phyloP scores from a whole-genome alignment of 2,329 filamentous ascomycete species.

The Fusarium marasasianum region DNA sequence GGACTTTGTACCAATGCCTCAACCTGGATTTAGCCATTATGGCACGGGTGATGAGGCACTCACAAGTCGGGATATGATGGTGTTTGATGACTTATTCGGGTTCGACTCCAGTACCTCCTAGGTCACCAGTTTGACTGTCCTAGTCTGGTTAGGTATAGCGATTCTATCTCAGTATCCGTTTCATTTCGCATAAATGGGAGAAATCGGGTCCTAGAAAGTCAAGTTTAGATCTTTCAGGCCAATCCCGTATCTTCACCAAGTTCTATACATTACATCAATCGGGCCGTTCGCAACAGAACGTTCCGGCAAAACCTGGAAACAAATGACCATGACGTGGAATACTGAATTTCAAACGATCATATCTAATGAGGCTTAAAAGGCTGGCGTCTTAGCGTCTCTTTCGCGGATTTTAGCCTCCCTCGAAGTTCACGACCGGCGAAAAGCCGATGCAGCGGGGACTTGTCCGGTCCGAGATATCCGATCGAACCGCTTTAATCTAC shows the following conservation, averaged over 20 bases:
- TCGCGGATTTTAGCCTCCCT: not conserved
- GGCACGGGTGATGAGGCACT: not conserved
- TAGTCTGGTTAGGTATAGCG: no score
- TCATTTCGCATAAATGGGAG: not conserved
- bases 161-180: accelerated
- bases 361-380: not conserved
- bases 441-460: not conserved
- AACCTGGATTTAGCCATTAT: not conserved
- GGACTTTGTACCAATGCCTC: accelerated
- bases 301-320: not conserved
- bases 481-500: not conserved
- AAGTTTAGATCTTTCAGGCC: accelerated
- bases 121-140: accelerated
- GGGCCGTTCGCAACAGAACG: not conserved
- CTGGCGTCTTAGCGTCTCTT: not conserved
- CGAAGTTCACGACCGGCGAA: not conserved
- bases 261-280: not conserved
- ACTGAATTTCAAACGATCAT: not conserved
- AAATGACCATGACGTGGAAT: not conserved
- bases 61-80: not conserved
- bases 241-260: not conserved
- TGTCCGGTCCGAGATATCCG: conserved; percentile 3
- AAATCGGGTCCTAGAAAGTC: no score
- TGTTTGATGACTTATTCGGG: conserved; percentile 2
- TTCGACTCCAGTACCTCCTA: not conserved